Conservation (phyloP, 495 filamentous ascomycete genomes). For the Thermochaetoides thermophila region DNA sequence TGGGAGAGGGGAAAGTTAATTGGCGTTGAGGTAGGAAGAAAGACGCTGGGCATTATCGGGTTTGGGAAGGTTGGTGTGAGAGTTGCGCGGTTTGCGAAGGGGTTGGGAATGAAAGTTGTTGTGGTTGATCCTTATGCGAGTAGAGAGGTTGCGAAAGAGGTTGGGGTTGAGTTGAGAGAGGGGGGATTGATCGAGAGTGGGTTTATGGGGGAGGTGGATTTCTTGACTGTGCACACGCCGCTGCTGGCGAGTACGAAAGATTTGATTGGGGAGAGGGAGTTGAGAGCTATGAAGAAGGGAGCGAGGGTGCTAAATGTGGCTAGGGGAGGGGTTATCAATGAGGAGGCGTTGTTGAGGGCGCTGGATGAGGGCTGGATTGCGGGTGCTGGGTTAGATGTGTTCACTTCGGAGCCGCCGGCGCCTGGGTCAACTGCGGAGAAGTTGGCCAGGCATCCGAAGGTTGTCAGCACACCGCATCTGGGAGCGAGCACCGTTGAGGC, state of each 20-base stretch:
- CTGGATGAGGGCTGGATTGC: conserved; percentile 51
- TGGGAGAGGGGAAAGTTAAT: conserved; percentile 59
- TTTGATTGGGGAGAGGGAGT: conserved; percentile 44
- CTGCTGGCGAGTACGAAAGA: conserved; percentile 55
- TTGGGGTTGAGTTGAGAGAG: conserved; percentile 39
- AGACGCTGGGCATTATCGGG: conserved; percentile 52
- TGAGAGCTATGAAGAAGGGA: conserved; percentile 51
- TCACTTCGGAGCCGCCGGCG: conserved; percentile 46
- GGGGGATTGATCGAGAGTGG: conserved; percentile 37
- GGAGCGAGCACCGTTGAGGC: conserved; percentile 63
- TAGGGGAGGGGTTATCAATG: conserved; percentile 61
- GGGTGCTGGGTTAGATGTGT: conserved; percentile 63
- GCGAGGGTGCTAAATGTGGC: conserved; percentile 56
- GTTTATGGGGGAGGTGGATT: conserved; percentile 47
- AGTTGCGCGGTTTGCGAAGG: conserved; percentile 52
- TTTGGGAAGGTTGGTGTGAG: conserved; percentile 60
- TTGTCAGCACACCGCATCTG: conserved; percentile 57
- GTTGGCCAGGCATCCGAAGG: conserved; percentile 45
- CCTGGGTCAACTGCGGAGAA: conserved; percentile 34
- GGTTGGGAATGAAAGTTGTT: conserved; percentile 52
- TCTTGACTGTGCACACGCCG: conserved; percentile 63
- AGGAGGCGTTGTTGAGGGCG: conserved; percentile 49
- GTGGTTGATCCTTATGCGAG: conserved; percentile 57
- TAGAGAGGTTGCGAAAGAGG: conserved; percentile 39
- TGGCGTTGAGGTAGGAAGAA: conserved; percentile 55